Base-by-base conservation (phyloP, 192 early-diverging fungal species). In the Gonapodya prolifera region DNA sequence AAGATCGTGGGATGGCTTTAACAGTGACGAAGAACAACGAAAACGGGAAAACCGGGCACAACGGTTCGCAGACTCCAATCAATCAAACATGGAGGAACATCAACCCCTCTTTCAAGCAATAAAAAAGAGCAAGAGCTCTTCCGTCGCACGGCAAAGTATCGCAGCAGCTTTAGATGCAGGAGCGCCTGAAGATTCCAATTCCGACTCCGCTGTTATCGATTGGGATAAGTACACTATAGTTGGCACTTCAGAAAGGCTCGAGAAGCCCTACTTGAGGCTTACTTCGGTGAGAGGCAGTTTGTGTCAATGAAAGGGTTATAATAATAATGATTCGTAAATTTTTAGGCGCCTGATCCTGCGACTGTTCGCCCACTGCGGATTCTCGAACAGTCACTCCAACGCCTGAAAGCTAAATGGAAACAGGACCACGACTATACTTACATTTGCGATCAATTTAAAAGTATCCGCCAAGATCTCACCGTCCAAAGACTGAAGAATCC, bases 371-470 rank as follows among this genome's bases (percentile, higher is more conserved):
- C 97, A 69, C 82, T 96, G 69, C 83, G 81, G 31, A 82, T 99
- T 0, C 81, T 98, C 35, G 85, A 86, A 74, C 80, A 92, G 74
- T 90, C 97, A 0, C 83, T 98, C 8, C 90, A 92, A 36, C 83
- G 93, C 2, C 81, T 99, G 71, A 89, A 87, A 81, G 35, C 78
- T 34, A 92, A 91, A 80, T 99, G 97, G 97, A 83, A 87, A 29
- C 80, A 87, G 32, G 91, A 98, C 31, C 86, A 83, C 73, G 93
- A 99, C 80, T 99, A 99, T 80, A 89, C 94, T 8, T 99, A 95
- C 81, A 94, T 96, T 34, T 97, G 96, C 82, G 94, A 97, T 80
- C 97, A 99, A 81, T 92, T 99, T 80, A 99, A 99, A 81, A 92
- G 92, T 70, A 76, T 99, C 78, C 90, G 97, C 31, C 97, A 99